A percentile compares a stretch with the other conserved stretches of the same genome.
phyloP scores from a whole-genome alignment of 306 rosid species.

The Cucurbita argyrosperma region DNA sequence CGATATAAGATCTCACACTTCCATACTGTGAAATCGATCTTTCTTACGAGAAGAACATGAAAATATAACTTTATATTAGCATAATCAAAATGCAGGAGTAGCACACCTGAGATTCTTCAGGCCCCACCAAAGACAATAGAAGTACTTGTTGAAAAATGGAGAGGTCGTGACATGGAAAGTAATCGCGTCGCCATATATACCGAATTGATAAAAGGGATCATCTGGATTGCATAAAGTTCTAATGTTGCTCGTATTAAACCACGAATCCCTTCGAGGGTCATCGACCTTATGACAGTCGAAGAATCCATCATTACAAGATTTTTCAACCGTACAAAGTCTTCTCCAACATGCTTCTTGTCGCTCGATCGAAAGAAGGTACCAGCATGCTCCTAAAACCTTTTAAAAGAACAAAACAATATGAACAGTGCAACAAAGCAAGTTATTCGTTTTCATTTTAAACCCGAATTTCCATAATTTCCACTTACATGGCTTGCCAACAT shows the following conservation, averaged over 20 bases:
- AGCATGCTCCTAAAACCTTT: slow-evolving; percentile 89
- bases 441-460: background rate
- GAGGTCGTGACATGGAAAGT: slow-evolving; percentile 48
- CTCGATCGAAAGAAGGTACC: slow-evolving; percentile 77
- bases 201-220: slow-evolving; percentile 31
- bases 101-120: slow-evolving; percentile 64
- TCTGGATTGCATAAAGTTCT: slow-evolving; percentile 44
- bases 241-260: slow-evolving; percentile 55
- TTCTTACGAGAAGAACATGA: background rate
- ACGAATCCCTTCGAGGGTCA: slow-evolving; percentile 26
- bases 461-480: background rate
- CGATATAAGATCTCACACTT: too few relatives aligned
- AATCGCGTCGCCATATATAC: slow-evolving; percentile 74
- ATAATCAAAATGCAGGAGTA: background rate
- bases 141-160: slow-evolving; percentile 62
- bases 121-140: slow-evolving; percentile 69
- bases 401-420: background rate
- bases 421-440: too few relatives aligned
- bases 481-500: slow-evolving; percentile 97
- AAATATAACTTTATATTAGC: background rate
- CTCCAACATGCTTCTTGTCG: slow-evolving; percentile 94
- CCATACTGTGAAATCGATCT: background rate
- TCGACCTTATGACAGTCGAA: slow-evolving; percentile 40
- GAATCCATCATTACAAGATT: slow-evolving; percentile 33
- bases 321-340: slow-evolving; percentile 36